Conservation (phyloP, 345 rosid species). For the Acer negundo region DNA sequence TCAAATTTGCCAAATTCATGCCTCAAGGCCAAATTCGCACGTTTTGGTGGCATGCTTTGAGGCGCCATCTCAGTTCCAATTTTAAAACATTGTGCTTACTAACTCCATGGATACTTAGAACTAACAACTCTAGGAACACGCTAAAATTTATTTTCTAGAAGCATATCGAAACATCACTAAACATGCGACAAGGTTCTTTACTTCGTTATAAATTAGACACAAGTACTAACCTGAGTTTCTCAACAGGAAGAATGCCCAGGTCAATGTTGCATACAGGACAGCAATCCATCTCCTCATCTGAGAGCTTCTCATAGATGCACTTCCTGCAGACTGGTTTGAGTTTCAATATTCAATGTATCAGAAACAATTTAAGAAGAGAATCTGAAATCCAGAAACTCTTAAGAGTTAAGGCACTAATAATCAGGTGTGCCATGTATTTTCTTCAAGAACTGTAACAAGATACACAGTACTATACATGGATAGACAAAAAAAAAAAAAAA, state of each 20-base stretch:
- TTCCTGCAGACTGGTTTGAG: conserved; percentile 66
- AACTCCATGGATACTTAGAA: neutral
- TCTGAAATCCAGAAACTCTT: neutral
- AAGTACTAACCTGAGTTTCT: conserved; percentile 59
- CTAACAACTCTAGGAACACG: neutral
- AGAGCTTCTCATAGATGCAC: conserved; percentile 68
- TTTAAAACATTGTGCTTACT: neutral
- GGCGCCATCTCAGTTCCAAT: no score
- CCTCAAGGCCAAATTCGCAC: no score
- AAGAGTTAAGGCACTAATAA: no score
- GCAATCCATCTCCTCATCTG: conserved; percentile 63
- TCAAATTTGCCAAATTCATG: no score
- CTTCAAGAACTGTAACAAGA: neutral
- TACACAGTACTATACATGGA: neutral
- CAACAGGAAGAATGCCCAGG: conserved; percentile 65
- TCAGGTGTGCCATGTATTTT: neutral
- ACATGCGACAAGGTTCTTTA: no score
- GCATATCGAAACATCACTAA: neutral
- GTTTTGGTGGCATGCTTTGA: no score
- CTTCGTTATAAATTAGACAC: neutral
- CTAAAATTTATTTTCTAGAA: neutral
- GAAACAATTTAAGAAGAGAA: conserved; percentile 6
- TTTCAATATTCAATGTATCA: conserved; percentile 25
- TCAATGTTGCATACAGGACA: conserved; percentile 77
- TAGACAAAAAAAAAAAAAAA: neutral